Percentiles rank a stretch among this genome's conserved stretches.
These are phyloP conservation scores for Phoma sp. DNA, from an alignment of 2,329 filamentous ascomycete genomes.

Conservation along the genomic window DNA sequence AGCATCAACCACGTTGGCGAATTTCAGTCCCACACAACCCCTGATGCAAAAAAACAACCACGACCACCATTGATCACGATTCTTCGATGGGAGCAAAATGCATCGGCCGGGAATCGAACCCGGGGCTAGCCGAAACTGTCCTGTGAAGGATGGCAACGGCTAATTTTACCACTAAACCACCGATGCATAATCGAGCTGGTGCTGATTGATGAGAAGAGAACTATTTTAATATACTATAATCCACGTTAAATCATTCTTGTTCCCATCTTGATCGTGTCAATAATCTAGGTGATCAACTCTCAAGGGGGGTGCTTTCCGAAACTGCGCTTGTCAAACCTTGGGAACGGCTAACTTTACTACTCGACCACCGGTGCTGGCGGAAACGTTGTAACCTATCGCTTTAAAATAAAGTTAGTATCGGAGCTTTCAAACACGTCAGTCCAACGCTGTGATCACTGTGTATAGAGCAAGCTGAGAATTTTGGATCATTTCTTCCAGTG, in stretches of 20 bases:
- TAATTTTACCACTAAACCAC: neutral
- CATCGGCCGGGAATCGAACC: neutral
- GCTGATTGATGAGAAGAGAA: no score
- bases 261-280: no score
- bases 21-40: neutral
- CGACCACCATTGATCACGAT: neutral
- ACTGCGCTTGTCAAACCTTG: neutral
- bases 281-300: no score
- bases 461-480: no score
- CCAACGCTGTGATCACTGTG: no score
- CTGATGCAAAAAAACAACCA: neutral
- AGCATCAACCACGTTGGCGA: neutral
- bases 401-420: no score
- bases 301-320: no score
- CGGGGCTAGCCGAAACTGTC: neutral
- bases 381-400: no score
- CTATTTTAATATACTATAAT: no score
- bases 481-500: no score
- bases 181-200: neutral
- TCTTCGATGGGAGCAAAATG: neutral
- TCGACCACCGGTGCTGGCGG: neutral
- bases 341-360: neutral
- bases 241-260: no score
- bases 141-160: neutral
- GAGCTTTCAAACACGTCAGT: no score